These are phyloP conservation scores for Ophiocordyceps sinensis DNA, from an alignment of 2,329 filamentous ascomycete species.

Conservation along the genomic window DNA sequence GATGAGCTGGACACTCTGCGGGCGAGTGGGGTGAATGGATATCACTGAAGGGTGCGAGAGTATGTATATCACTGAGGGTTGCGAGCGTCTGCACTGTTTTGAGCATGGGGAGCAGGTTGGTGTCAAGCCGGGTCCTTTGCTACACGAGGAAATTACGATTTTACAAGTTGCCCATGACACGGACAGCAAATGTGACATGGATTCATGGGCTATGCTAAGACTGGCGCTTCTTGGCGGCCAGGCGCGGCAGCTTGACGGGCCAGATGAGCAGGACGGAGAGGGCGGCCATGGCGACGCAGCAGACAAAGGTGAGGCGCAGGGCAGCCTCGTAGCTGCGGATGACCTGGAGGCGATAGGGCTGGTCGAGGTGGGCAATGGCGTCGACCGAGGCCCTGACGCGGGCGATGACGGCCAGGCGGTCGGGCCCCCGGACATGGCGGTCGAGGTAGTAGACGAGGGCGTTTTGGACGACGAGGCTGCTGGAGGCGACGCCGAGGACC, in stretches of 20 bases:
- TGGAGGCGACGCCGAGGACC: constrained; percentile 59
- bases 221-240: constrained; percentile 25
- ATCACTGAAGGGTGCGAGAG: constrained; percentile 16
- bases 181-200: too few relatives aligned
- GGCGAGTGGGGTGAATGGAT: constrained; percentile 19
- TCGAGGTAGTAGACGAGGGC: constrained; percentile 46
- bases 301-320: constrained; percentile 30
- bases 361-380: constrained; percentile 30
- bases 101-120: too few relatives aligned
- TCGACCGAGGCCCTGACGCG: constrained; percentile 39
- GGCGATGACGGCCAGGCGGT: constrained; percentile 41
- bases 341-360: constrained; percentile 36
- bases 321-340: constrained; percentile 38
- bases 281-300: constrained; percentile 29
- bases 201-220: neutral
- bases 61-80: constrained; percentile 22
- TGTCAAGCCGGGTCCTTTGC: too few relatives aligned
- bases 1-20: constrained; percentile 60
- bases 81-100: too few relatives aligned
- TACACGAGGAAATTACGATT: too few relatives aligned
- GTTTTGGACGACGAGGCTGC: constrained; percentile 62
- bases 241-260: constrained; percentile 37
- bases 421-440: constrained; percentile 39
- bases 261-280: constrained; percentile 31
- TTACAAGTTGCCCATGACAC: too few relatives aligned